phyloP scores from a whole-genome alignment of 2,329 filamentous ascomycete genomes.

The Fusarium sp. region DNA sequence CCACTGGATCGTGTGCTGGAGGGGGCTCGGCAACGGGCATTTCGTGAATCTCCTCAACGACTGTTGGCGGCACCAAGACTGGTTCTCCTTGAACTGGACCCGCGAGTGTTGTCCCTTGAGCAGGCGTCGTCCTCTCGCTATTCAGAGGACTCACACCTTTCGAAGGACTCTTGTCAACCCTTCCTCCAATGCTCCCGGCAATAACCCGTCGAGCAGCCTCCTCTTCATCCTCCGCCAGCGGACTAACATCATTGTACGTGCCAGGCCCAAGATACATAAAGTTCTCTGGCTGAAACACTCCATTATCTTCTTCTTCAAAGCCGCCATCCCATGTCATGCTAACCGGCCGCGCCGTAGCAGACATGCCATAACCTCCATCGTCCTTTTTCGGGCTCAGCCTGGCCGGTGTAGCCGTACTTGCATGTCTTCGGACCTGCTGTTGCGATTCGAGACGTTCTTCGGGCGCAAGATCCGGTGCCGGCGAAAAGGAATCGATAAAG shows the following conservation, averaged over 20 bases:
- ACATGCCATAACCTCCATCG: constrained; percentile 44
- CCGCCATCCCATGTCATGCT: constrained; percentile 50
- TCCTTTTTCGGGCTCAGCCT: constrained; percentile 14
- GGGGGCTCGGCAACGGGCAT: constrained; percentile 44
- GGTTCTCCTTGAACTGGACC: constrained; percentile 19
- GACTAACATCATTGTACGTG: constrained; percentile 58
- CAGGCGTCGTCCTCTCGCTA: constrained; percentile 47
- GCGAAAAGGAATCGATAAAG: constrained; percentile 55
- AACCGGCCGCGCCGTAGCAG: constrained; percentile 48
- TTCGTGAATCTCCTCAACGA: constrained; percentile 47
- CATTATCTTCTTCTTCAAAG: constrained; percentile 42
- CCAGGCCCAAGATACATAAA: constrained; percentile 65
- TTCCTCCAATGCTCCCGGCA: constrained; percentile 34
- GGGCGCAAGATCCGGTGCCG: constrained; percentile 57
- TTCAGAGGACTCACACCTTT: constrained; percentile 47
- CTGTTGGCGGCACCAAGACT: constrained; percentile 33
- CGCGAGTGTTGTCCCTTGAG: constrained; percentile 28
- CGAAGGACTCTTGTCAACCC: constrained; percentile 20
- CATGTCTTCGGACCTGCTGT: constrained; percentile 57
- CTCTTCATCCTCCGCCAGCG: constrained; percentile 55
- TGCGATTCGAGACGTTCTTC: constrained; percentile 65
- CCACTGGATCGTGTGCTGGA: constrained; percentile 53
- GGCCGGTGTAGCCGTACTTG: constrained; percentile 23
- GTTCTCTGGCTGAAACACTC: constrained; percentile 62
- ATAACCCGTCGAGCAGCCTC: constrained; percentile 46